Evolutionary conservation across 306 rosid genomes (phyloP).

Genomic region (Lathyrus sativus): DNA sequence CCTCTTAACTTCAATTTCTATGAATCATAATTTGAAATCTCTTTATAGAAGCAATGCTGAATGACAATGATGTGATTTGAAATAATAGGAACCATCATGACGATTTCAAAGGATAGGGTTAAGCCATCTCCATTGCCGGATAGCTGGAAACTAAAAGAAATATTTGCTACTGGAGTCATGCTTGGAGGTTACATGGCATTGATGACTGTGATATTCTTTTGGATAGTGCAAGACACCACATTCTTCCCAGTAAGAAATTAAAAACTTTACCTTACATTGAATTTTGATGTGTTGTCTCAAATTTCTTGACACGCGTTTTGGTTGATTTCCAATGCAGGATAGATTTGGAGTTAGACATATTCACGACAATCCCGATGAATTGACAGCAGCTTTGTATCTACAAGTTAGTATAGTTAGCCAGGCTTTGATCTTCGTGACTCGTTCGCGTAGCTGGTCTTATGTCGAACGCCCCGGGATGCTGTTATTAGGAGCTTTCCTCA

Average conservation of each 20-base stretch:
- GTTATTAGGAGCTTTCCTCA: conserved; percentile 57
- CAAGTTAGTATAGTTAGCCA: conserved; percentile 99
- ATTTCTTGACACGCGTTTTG: conserved; percentile 23
- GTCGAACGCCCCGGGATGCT: conserved; percentile 81
- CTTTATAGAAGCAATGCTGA: conserved; percentile 5
- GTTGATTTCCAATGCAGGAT: conserved; percentile 48
- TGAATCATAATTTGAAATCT: neutral
- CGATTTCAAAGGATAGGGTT: conserved; percentile 97
- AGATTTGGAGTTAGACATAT: conserved; percentile 66
- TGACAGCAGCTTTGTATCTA: conserved; percentile 85
- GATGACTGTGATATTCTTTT: conserved; percentile 94
- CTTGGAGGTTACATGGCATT: conserved; percentile 97
- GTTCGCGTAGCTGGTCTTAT: conserved; percentile 93
- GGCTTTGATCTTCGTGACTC: conserved; percentile 91
- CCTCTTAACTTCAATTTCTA: neutral
- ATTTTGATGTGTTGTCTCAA: conserved; percentile 22
- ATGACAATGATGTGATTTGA: neutral
- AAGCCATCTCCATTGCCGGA: conserved; percentile 98
- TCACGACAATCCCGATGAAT: conserved; percentile 42
- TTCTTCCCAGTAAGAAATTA: conserved; percentile 72
- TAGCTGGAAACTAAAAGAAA: conserved; percentile 96
- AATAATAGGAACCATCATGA: conserved; percentile 86
- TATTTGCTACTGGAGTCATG: conserved; percentile 80
- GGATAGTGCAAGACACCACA: conserved; percentile 67
- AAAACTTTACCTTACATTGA: neutral